Evolutionary conservation across 352 stramenopile species (phyloP), one percentile per base, ranked within the genome.

Genomic region (Phytophthora palmivora): DNA sequence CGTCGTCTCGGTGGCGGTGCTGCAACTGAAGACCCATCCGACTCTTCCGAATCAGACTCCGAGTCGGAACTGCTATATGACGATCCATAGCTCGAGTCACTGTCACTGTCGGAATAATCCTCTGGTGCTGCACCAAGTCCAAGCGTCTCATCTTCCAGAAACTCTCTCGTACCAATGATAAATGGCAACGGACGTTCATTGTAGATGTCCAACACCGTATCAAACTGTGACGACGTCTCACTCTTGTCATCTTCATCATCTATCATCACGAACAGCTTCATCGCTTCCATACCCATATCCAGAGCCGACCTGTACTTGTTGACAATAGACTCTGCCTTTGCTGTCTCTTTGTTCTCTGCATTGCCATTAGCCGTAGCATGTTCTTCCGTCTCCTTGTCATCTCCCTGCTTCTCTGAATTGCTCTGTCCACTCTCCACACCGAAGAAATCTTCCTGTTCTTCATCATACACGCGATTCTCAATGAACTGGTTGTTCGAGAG

Each of bases 401-500:
- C 18, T 6, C 54, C 19, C 14, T 47, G 47, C 4, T 65, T 34
- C 15, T 54, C 48, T 8, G 10, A 12, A 4, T 30, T 68, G 6
- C 9, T 6, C 28, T 48, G 32, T 5, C 28, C 41, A 3, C 46
- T 64, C n/a, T 76, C 79, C 3, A 64, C 52, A 0, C 62, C 71
- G 15, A 82, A 85, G 38, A 87, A 74, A 61, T 92, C 82, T 16
- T 93, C 85, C 53, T 94, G 86, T 42, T 95, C 86, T 41, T 95
- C 85, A 63, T 95, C 88, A 67, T 95, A 95, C 39, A 96, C 87
- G 63, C 87, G 87, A 63, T 95, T 95, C 62, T 96, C 88, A 38
- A 96, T 92, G 57, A 96, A 96, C 71, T 96, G 88, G 55, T 82
- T 96, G 66, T 96, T 91, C 11, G 72, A 89, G 16, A 94, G 74